phyloP scores from a whole-genome alignment of 192 early-diverging fungal genomes.

The Jimgerdemannia lactiflua region DNA sequence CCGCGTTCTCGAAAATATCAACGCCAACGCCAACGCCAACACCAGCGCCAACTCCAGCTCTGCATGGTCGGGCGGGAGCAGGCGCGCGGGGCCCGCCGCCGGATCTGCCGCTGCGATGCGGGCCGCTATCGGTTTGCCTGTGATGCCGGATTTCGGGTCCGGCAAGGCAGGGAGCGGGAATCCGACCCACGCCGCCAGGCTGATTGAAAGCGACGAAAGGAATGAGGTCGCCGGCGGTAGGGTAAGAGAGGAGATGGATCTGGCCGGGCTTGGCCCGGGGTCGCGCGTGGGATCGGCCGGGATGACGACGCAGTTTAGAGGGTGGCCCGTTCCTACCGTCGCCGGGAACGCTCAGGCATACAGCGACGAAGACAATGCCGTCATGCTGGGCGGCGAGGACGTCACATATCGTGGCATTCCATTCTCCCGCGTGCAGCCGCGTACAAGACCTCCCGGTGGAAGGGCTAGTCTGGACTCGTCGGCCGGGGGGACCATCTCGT shows the following conservation, averaged over 20 bases:
- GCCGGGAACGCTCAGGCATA: neutral
- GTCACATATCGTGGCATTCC: no score
- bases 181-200: neutral
- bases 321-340: neutral
- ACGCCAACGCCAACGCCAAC: neutral
- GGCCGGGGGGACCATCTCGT: neutral
- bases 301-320: neutral
- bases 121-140: neutral
- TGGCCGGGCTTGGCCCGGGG: neutral
- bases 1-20: slow-evolving; percentile 7
- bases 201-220: neutral
- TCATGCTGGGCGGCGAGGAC: no score
- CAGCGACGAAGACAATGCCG: neutral
- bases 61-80: neutral
- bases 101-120: neutral
- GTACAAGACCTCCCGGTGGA: no score
- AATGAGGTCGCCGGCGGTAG: neutral
- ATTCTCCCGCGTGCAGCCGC: no score
- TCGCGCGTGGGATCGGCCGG: neutral
- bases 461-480: neutral
- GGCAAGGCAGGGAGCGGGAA: neutral
- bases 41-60: neutral
- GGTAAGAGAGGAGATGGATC: neutral
- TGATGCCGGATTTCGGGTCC: neutral
- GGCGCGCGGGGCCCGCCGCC: no score